Evolutionary conservation across 2,329 filamentous ascomycete species (phyloP).

Genomic region (Fusarium devonianum): DNA sequence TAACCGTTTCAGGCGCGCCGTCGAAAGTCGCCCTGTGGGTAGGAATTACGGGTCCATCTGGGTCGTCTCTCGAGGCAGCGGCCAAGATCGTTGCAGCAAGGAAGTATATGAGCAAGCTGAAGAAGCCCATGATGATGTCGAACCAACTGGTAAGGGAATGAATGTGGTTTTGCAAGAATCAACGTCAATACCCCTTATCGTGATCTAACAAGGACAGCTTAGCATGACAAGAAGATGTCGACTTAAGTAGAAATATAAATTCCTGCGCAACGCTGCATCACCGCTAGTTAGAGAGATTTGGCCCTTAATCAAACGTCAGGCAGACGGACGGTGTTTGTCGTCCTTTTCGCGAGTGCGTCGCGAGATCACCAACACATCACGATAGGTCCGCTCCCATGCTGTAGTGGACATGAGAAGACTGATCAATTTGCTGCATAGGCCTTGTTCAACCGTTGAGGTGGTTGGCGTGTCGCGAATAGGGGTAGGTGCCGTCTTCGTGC

Average conservation of each 20-base stretch:
- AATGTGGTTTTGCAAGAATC: slow-evolving; percentile 18
- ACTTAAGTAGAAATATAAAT: slow-evolving; percentile 27
- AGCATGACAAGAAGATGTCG: not conserved
- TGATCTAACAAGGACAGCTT: too few relatives aligned
- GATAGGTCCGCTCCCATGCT: slow-evolving; percentile 17
- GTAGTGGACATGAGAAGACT: slow-evolving; percentile 2
- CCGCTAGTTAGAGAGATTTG: slow-evolving; percentile 11
- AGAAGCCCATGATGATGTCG: slow-evolving; percentile 31
- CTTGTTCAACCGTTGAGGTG: slow-evolving; percentile 12
- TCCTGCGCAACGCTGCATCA: slow-evolving; percentile 23
- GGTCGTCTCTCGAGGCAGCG: slow-evolving; percentile 1
- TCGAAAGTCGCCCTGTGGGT: slow-evolving; percentile 11
- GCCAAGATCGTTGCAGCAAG: slow-evolving; percentile 13
- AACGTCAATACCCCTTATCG: not conserved
- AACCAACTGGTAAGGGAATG: slow-evolving; percentile 24
- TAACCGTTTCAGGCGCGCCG: slow-evolving; percentile 9
- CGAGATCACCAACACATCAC: slow-evolving; percentile 14
- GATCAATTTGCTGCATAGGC: slow-evolving; percentile 3
- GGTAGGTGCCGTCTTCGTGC: slow-evolving; percentile 26
- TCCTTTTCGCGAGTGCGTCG: slow-evolving; percentile 10
- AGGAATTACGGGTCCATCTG: not conserved
- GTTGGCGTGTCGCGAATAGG: slow-evolving; percentile 13
- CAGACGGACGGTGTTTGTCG: slow-evolving; percentile 27
- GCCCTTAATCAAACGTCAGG: slow-evolving; percentile 24
- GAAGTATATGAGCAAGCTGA: slow-evolving; percentile 20